Conservation (phyloP, 352 stramenopile species). For the Globisporangium polare region DNA sequence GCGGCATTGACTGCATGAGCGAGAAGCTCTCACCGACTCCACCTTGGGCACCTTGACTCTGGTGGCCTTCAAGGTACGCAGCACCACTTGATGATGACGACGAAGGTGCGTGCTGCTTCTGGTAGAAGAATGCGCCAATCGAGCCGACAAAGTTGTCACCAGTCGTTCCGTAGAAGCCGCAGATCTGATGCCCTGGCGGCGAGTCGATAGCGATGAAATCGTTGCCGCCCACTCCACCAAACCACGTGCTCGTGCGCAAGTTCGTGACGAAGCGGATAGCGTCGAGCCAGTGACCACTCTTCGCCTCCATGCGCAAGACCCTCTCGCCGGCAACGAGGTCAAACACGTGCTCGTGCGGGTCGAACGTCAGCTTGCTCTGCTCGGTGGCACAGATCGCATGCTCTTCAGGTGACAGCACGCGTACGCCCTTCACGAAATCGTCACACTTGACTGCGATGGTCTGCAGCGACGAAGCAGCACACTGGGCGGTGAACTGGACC, state of each 20-base stretch:
- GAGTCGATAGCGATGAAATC: slow-evolving; percentile 24
- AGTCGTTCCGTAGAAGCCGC: slow-evolving; percentile 32
- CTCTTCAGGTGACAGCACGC: slow-evolving; percentile 26
- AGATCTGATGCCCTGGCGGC: slow-evolving; percentile 28
- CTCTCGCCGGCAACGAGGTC: slow-evolving; percentile 36
- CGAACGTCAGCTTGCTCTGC: slow-evolving; percentile 14
- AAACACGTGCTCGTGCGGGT: slow-evolving; percentile 42
- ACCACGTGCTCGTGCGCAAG: slow-evolving; percentile 39
- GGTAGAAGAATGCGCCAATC: slow-evolving; percentile 27
- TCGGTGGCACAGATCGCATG: slow-evolving; percentile 12
- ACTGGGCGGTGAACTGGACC: slow-evolving; percentile 7
- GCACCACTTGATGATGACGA: background rate
- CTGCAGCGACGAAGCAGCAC: slow-evolving; percentile 7
- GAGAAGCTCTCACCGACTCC: slow-evolving; percentile 8
- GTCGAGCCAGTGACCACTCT: slow-evolving; percentile 51
- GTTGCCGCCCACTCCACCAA: slow-evolving; percentile 31
- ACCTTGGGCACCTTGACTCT: background rate
- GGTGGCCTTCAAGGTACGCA: background rate
- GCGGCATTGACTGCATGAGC: background rate
- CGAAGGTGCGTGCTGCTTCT: background rate
- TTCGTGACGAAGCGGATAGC: slow-evolving; percentile 44
- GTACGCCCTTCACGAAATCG: slow-evolving; percentile 33
- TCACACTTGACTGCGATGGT: slow-evolving; percentile 35
- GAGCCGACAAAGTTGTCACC: slow-evolving; percentile 33
- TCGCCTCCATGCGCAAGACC: slow-evolving; percentile 35